Evolutionary conservation across 331 rosid species (phyloP), one percentile per base, ranked within the genome.

Genomic region (Quercus tomentella): DNA sequence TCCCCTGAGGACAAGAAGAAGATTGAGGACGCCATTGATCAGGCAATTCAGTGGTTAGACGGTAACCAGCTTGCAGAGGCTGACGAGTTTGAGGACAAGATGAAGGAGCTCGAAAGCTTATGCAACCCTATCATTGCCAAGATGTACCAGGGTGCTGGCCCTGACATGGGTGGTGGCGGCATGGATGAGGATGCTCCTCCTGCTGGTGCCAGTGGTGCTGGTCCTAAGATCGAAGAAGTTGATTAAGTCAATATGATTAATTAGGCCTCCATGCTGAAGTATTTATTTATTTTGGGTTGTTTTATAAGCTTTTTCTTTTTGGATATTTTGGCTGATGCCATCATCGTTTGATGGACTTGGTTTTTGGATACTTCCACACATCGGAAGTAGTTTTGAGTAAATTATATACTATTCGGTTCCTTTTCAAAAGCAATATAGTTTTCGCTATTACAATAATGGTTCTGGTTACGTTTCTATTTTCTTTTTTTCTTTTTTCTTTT

Each of bases 51-150:
- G 4, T 92, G 97, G 97, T 79, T 92, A 0, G 97, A 88, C 30
- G 56, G 80, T 4, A 92, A 92, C 52, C 97, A 89, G 84, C 89
- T 89, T 33, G 97, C 90, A 0, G 94, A 92, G 75, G 84, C 88
- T 0, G 97, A 88, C 30, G 97, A 91, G 51, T 91, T 88, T 9
- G 91, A 89, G 31, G 93, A 89, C 84, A 91, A 89, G 73, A 88
- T 88, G 93, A 91, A 88, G 92, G 97, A 89, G 86, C 86, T 91
- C 0, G 91, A 91, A 70, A 77, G 88, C 55, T 58, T 88, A 16
- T 91, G 92, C 43, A 89, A 91, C 60, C 97, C 94, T 15, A 89
- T 89, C 31, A 92, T 91, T 10, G 94, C 97, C 4, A 89, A 91
- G 83, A 91, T 91, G 97, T 88, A 84, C 51, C 86, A 84, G 37